Base-by-base conservation (phyloP, 495 filamentous ascomycete genomes). In the Bryoglossum gracile region DNA sequence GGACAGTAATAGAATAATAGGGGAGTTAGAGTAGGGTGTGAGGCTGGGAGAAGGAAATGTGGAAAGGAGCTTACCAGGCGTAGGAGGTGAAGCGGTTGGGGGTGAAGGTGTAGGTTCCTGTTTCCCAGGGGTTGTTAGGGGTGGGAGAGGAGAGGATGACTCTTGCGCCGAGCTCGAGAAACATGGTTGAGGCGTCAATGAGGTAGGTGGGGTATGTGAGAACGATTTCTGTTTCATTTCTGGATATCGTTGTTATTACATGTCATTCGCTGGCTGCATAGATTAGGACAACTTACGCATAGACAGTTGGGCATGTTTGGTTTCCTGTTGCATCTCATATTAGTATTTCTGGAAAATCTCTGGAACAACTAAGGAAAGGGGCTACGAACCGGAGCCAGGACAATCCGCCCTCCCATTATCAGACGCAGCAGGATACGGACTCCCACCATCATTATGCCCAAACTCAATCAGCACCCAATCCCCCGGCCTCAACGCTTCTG, bases 381-480 rank as follows among this genome's bases (percentile, higher is more conserved):
- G 23, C 8, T 8, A 50, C 48, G 8, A 5, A 50, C 48, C 48
- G 16, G 18, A 13, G 23, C 43, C 43, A 36, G 43, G 43, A 37
- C 79, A 81, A 55, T 77, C 78, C 0, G 71, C 76, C 25, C 77
- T 70, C 9, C 79, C 79, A 55, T 81, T 80, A 50, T 68, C 66
- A 11, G 8, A 57, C 8, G 54, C 16, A 3, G 43, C 33, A 11
- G 43, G 30, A 23, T 36, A 60, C 8, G 62, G 59, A 30, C 60
- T 62, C 19, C 65, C 63, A 3, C 65, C 63, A 44, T 74, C 71
- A 47, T 74, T 74, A 43, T 72, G 70, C 4, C 71, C 71, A 43
- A 73, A 73, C 44, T 73, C 71, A 40, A 74, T 70, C 3, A 73
- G 60, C n/a, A 74, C 70, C 51, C 66, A 70, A 52, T 74, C 71